A percentile compares a stretch with the other conserved stretches of the same genome.
phyloP scores from a whole-genome alignment of 805 yeast genomes.

The Komagataella pastoris region DNA sequence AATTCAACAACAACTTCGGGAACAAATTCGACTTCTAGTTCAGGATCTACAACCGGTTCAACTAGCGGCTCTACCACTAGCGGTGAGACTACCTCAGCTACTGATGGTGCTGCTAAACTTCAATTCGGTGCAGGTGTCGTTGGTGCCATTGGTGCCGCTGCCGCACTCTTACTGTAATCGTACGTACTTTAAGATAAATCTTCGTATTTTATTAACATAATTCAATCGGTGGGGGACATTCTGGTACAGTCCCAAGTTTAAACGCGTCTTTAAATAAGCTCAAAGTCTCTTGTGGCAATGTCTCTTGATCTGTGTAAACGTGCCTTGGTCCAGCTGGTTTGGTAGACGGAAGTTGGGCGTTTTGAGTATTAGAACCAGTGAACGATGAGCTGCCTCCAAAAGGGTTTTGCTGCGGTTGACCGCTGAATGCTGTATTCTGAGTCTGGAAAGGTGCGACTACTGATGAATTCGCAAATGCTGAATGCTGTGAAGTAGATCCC shows the following conservation, averaged over 20 bases:
- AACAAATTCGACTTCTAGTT: background rate
- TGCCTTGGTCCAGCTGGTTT: background rate
- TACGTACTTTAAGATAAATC: background rate
- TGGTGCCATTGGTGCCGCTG: background rate
- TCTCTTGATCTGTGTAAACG: background rate
- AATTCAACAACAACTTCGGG: background rate
- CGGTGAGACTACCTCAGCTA: background rate
- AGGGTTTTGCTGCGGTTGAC: background rate
- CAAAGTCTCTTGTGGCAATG: background rate
- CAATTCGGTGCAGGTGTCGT: background rate
- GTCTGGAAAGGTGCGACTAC: background rate
- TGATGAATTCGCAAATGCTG: background rate
- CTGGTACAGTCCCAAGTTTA: slow-evolving; percentile 1
- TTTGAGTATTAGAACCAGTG: background rate
- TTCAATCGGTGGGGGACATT: slow-evolving; percentile 1
- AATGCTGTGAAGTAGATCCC: background rate
- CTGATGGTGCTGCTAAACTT: background rate
- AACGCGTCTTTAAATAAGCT: background rate
- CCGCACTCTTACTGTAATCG: background rate
- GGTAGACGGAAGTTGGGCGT: background rate
- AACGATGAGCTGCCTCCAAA: background rate
- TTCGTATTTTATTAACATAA: background rate
- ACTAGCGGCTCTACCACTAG: background rate
- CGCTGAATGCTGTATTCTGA: background rate
- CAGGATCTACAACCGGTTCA: background rate